Evolutionary conservation across 352 stramenopile genomes (phyloP).

Genomic region (Globisporangium canariense): DNA sequence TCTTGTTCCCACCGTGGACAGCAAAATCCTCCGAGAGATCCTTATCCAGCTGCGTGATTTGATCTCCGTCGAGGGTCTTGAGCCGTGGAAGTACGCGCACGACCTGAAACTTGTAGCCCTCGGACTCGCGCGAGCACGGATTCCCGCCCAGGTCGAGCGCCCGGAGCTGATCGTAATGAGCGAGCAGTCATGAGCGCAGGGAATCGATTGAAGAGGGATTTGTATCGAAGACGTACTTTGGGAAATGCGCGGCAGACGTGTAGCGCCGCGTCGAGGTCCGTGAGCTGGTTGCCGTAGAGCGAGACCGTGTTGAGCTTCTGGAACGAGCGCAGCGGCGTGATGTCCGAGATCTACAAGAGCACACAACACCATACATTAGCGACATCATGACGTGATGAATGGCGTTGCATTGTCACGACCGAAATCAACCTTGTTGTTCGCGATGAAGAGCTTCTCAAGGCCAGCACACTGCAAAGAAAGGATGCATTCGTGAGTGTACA

Average conservation of each 20-base stretch:
- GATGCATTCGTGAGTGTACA: neutral
- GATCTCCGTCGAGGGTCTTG: slow-evolving; percentile 68
- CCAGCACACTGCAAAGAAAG: slow-evolving; percentile 32
- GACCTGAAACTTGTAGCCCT: slow-evolving; percentile 76
- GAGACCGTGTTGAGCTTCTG: slow-evolving; percentile 56
- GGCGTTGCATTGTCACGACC: no score
- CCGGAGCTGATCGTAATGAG: slow-evolving; percentile 36
- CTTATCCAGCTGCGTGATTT: slow-evolving; percentile 69
- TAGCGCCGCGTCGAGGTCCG: slow-evolving; percentile 38
- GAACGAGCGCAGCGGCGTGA: slow-evolving; percentile 40
- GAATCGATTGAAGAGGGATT: neutral
- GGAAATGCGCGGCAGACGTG: slow-evolving; percentile 49
- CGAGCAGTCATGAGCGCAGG: neutral
- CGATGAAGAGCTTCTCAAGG: slow-evolving; percentile 62
- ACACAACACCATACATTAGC: neutral
- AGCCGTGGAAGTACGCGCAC: slow-evolving; percentile 56
- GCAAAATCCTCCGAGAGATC: slow-evolving; percentile 67
- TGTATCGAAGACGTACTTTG: slow-evolving; percentile 26
- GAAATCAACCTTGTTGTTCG: slow-evolving; percentile 41
- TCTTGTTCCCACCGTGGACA: slow-evolving; percentile 21
- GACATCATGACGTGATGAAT: no score
- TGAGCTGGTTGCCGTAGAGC: slow-evolving; percentile 55
- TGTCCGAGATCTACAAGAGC: slow-evolving; percentile 37
- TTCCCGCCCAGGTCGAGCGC: slow-evolving; percentile 74
- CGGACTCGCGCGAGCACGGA: slow-evolving; percentile 52